Conservation (phyloP, 2,329 filamentous ascomycete species). For the Fusarium coffeatum region DNA sequence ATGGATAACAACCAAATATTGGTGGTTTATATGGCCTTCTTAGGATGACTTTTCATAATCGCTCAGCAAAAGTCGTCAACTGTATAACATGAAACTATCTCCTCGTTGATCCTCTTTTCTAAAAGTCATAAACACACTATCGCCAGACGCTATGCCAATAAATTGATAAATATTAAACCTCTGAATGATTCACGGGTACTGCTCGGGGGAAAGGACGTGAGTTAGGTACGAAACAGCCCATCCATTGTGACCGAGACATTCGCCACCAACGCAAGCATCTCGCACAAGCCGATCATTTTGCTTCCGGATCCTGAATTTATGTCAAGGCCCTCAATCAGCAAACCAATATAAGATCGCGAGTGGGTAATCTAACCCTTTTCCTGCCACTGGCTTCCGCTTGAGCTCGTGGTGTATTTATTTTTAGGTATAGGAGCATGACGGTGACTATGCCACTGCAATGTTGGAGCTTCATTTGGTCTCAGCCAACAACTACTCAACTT, state of each 20-base stretch:
- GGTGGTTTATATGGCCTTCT: not conserved
- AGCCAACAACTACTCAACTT: too few species aligned
- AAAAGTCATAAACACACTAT: not conserved
- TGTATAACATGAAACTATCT: not conserved
- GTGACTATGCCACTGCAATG: not conserved
- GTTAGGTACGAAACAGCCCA: not conserved
- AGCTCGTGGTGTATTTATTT: not conserved
- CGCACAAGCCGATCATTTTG: not conserved
- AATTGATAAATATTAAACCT: not conserved
- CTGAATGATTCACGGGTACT: not conserved
- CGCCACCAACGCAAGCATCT: conserved; percentile 1
- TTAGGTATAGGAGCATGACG: not conserved
- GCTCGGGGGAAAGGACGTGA: not conserved
- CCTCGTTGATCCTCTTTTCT: not conserved
- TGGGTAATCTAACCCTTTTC: not conserved
- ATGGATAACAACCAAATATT: not conserved
- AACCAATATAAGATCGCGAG: not conserved
- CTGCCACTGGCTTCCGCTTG: not conserved
- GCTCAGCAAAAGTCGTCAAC: not conserved
- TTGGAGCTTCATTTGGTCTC: not conserved
- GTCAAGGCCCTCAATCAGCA: not conserved
- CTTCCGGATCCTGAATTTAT: not conserved
- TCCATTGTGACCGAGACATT: not conserved
- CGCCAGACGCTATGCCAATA: not conserved
- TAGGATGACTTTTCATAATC: too few species aligned